Percentiles rank a stretch among this genome's conserved stretches.
phyloP scores from a whole-genome alignment of 1,284 basidiomycete species.

The Marasmius tenuissimus region DNA sequence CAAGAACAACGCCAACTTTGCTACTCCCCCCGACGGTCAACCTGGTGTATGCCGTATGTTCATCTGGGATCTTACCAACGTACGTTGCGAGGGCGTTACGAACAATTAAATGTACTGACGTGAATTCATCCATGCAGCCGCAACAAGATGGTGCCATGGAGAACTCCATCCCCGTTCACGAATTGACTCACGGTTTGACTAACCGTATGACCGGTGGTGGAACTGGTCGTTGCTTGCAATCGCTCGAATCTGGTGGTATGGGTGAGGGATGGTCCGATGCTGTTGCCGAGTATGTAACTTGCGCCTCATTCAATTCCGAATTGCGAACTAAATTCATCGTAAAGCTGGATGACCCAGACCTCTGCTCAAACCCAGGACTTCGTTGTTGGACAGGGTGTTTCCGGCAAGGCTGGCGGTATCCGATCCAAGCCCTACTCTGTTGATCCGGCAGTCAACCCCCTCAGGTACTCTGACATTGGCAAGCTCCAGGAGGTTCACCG shows the following conservation, averaged over 20 bases:
- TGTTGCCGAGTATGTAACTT: constrained; percentile 41
- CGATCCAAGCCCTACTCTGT: constrained; percentile 41
- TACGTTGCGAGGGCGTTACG: constrained; percentile 8
- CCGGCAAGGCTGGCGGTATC: constrained; percentile 30
- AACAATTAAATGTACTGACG: not conserved
- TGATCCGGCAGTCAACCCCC: constrained; percentile 34
- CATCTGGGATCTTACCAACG: constrained; percentile 35
- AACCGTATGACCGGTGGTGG: constrained; percentile 43
- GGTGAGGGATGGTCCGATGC: constrained; percentile 59
- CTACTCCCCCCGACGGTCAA: constrained; percentile 40
- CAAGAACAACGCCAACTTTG: constrained; percentile 15
- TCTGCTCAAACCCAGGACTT: constrained; percentile 33
- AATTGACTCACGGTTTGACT: constrained; percentile 39
- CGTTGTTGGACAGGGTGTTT: constrained; percentile 38
- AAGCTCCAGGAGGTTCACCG: constrained; percentile 40
- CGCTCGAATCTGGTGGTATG: constrained; percentile 47
- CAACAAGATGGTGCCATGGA: constrained; percentile 38
- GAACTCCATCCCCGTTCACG: constrained; percentile 37
- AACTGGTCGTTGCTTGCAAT: constrained; percentile 51
- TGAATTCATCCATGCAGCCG: constrained; percentile 12
- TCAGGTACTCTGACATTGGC: constrained; percentile 37
- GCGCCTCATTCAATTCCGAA: not conserved
- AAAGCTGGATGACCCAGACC: constrained; percentile 39
- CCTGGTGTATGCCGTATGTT: constrained; percentile 32
- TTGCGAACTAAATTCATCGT: not conserved